phyloP scores from a whole-genome alignment of 129 eudicot species.

The Escallonia herrerae region DNA sequence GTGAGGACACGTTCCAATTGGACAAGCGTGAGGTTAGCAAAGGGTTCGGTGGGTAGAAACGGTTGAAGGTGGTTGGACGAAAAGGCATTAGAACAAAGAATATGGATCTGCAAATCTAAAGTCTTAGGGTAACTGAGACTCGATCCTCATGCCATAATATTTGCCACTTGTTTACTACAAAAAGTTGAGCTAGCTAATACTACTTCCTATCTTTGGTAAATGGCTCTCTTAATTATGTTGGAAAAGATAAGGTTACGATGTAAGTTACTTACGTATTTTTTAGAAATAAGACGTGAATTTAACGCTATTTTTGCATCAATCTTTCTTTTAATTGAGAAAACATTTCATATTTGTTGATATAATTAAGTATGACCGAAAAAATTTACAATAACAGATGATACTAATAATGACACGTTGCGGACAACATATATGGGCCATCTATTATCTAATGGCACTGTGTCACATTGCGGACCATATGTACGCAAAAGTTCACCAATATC shows the following conservation, averaged over 20 bases:
- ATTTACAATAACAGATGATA: too few relatives aligned
- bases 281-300: too few relatives aligned
- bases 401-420: too few relatives aligned
- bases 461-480: too few relatives aligned
- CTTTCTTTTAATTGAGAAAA: background rate
- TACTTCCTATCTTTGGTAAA: too few relatives aligned
- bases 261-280: too few relatives aligned
- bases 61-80: slow-evolving; percentile 50
- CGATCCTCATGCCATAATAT: background rate
- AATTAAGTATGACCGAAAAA: too few relatives aligned
- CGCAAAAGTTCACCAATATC: too few relatives aligned
- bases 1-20: slow-evolving; percentile 8
- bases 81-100: background rate
- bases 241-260: background rate
- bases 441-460: too few relatives aligned
- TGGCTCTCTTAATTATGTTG: background rate
- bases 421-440: too few relatives aligned
- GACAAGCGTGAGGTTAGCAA: slow-evolving; percentile 4
- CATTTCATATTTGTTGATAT: too few relatives aligned
- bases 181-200: background rate
- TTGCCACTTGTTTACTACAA: background rate
- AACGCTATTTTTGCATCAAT: background rate
- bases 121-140: background rate
- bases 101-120: background rate
- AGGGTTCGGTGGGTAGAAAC: slow-evolving; percentile 32